These are phyloP conservation scores for Chrysophaeum taylorii DNA, from an alignment of 352 stramenopile genomes.

Conservation along the genomic window DNA sequence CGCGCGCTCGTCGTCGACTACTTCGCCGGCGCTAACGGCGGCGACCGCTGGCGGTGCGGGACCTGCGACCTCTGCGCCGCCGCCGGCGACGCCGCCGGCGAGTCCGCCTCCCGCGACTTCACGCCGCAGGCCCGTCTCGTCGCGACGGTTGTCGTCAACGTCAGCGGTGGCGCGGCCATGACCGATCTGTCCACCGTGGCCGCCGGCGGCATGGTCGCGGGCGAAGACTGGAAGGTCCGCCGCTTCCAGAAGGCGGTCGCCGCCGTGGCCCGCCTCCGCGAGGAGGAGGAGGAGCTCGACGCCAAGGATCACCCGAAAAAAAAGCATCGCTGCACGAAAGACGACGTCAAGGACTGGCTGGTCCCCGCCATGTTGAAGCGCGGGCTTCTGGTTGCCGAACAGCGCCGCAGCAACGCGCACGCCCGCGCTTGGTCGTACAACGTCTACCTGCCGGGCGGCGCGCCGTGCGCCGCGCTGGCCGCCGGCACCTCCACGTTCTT, in stretches of 20 bases:
- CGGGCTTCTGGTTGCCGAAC: too few relatives aligned
- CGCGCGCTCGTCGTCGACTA: slow-evolving; percentile 54
- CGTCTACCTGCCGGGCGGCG: neutral
- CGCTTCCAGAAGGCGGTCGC: slow-evolving; percentile 30
- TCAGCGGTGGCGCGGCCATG: slow-evolving; percentile 39
- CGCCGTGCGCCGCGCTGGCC: neutral
- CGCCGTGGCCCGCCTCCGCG: too few relatives aligned
- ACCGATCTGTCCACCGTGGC: too few relatives aligned
- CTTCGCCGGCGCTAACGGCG: slow-evolving; percentile 59
- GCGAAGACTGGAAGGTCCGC: slow-evolving; percentile 24
- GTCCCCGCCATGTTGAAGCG: too few relatives aligned
- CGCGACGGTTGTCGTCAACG: slow-evolving; percentile 24
- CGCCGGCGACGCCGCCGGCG: slow-evolving; percentile 20
- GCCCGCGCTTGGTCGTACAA: too few relatives aligned
- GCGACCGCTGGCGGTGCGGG: slow-evolving; percentile 47
- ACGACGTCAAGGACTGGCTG: too few relatives aligned
- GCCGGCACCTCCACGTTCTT: neutral
- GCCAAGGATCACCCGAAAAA: too few relatives aligned
- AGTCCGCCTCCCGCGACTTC: too few relatives aligned
- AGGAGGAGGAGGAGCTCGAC: too few relatives aligned
- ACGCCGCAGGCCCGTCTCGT: neutral
- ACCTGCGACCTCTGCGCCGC: slow-evolving; percentile 70
- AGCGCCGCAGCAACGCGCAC: too few relatives aligned
- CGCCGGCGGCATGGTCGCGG: slow-evolving; percentile 32
- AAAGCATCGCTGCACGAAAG: too few relatives aligned